Conservation (phyloP, 225 moss, liverwort and hornwort genomes). For the Physcomitrellopsis africana region DNA sequence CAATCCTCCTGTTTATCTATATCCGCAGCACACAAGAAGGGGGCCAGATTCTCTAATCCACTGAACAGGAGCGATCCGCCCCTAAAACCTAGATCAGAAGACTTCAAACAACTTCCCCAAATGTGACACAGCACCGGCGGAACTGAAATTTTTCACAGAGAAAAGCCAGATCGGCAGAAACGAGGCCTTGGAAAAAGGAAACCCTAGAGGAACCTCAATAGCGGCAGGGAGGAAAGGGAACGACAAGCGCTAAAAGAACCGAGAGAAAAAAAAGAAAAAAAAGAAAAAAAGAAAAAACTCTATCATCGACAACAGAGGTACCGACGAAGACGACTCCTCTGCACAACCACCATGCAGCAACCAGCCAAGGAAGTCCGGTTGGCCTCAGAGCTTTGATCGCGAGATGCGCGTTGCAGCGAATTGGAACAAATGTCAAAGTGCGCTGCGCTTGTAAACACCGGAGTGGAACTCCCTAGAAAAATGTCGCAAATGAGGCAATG, state of each 20-base stretch:
- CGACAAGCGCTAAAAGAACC: neutral
- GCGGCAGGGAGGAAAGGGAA: neutral
- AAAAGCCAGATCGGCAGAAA: constrained; percentile 11
- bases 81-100: constrained; percentile 36
- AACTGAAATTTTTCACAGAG: neutral
- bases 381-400: neutral
- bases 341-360: neutral
- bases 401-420: neutral
- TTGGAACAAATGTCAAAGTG: too few relatives aligned
- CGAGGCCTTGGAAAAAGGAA: neutral
- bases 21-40: constrained; percentile 8
- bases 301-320: neutral
- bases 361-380: neutral
- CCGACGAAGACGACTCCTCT: neutral
- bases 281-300: too few relatives aligned
- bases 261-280: too few relatives aligned
- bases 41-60: constrained; percentile 46
- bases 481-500: neutral
- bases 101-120: neutral
- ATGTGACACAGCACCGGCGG: neutral
- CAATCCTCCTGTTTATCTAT: constrained; percentile 26
- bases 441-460: too few relatives aligned
- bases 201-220: neutral
- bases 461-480: too few relatives aligned
- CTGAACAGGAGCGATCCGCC: neutral